Evolutionary conservation across 2,329 filamentous ascomycete species (phyloP).

Genomic region (Aspergillus aculeatus): DNA sequence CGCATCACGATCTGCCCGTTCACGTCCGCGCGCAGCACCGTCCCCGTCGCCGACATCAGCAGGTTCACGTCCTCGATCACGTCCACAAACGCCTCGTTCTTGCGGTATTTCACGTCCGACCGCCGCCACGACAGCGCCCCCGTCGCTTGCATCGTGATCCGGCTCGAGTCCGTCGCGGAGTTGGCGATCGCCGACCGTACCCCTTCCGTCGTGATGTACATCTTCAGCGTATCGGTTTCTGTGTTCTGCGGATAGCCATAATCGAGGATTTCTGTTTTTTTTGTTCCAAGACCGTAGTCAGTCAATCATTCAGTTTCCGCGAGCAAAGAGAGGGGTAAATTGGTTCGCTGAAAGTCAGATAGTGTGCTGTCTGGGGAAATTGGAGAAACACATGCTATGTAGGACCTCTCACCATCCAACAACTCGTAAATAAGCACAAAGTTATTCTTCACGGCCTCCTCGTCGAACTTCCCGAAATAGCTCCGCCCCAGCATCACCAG

Average conservation of each 20-base stretch:
- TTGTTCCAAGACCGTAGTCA: too few species aligned
- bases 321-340: too few species aligned
- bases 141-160: slow-evolving; percentile 99
- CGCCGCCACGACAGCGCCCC: slow-evolving; percentile 96
- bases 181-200: slow-evolving; percentile 78
- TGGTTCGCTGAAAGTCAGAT: too few species aligned
- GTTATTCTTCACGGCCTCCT: slow-evolving; percentile 99
- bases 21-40: slow-evolving; percentile 91
- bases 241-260: slow-evolving; percentile 99
- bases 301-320: too few species aligned
- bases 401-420: slow-evolving; percentile 67
- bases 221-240: slow-evolving; percentile 96
- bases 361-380: too few species aligned
- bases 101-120: slow-evolving; percentile 96
- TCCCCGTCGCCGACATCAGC: slow-evolving; percentile 96
- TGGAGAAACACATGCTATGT: too few species aligned
- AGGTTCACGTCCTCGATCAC: slow-evolving; percentile 99
- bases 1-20: slow-evolving; percentile 98
- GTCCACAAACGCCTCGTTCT: slow-evolving; percentile 99
- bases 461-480: slow-evolving; percentile 98
- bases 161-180: slow-evolving; percentile 80
- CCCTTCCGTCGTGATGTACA: slow-evolving; percentile 99
- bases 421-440: slow-evolving; percentile 98
- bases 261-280: slow-evolving; percentile 79
- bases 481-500: slow-evolving; percentile 85